phyloP scores from a whole-genome alignment of 352 stramenopile genomes.

The Globisporangium perplexum region DNA sequence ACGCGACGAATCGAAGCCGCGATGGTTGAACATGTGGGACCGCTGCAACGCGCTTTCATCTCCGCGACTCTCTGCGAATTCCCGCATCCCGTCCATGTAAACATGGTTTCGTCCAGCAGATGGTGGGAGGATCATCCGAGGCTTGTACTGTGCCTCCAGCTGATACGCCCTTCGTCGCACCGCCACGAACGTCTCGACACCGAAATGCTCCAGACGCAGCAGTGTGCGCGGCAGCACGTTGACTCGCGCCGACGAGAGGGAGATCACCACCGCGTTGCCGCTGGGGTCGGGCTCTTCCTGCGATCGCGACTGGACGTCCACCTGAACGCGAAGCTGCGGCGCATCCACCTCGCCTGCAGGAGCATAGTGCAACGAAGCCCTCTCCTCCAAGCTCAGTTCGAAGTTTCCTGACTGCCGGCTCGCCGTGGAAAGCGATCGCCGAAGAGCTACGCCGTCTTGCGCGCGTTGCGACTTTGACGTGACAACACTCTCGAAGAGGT shows the following conservation, averaged over 20 bases:
- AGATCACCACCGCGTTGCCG: slow-evolving; percentile 6
- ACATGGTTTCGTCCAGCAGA: slow-evolving; percentile 14
- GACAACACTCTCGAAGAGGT: slow-evolving; percentile 10
- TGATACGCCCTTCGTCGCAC: slow-evolving; percentile 33
- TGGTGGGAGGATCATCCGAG: slow-evolving; percentile 22
- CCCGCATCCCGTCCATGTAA: slow-evolving; percentile 24
- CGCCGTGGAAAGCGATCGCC: slow-evolving; percentile 2
- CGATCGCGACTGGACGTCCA: not conserved
- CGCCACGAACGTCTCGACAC: slow-evolving; percentile 39
- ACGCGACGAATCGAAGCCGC: slow-evolving; percentile 3
- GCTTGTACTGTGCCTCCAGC: slow-evolving; percentile 33
- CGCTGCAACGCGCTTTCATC: slow-evolving; percentile 2
- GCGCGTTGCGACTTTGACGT: not conserved
- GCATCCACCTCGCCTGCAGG: not conserved
- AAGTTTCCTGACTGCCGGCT: slow-evolving; percentile 4
- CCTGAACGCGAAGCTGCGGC: slow-evolving; percentile 5
- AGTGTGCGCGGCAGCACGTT: slow-evolving; percentile 45
- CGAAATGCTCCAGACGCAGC: slow-evolving; percentile 53
- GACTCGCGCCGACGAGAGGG: slow-evolving; percentile 36
- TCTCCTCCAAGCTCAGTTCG: slow-evolving; percentile 6
- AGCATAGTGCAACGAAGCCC: not conserved
- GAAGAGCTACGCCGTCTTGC: not conserved
- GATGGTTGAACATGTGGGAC: slow-evolving; percentile 1
- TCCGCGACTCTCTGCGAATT: slow-evolving; percentile 17
- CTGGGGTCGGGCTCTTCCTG: not conserved